These are phyloP conservation scores for Neurospora sp. DNA, from an alignment of 495 filamentous ascomycete genomes.

Conservation along the genomic window DNA sequence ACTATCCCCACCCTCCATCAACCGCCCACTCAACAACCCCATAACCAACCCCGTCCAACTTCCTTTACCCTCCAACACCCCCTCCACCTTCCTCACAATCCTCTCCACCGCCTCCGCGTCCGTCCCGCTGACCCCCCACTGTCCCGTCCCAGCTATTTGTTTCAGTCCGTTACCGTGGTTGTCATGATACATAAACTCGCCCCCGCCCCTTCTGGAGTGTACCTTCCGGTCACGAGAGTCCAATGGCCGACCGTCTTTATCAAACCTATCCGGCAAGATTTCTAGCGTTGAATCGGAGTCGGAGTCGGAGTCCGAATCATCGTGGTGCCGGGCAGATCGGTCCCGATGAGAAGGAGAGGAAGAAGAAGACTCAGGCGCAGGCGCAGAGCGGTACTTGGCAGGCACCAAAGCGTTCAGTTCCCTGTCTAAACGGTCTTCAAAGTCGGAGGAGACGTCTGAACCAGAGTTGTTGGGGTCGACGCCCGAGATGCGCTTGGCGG, in stretches of 20 bases:
- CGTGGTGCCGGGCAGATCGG: slow-evolving; percentile 12
- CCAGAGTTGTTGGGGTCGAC: background rate
- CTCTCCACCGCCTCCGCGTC: slow-evolving; percentile 22
- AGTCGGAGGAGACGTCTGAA: background rate
- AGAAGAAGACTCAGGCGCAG: slow-evolving; percentile 10
- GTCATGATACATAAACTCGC: slow-evolving; percentile 22
- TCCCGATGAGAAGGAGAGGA: slow-evolving; percentile 7
- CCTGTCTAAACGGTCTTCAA: background rate
- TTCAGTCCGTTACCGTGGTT: slow-evolving; percentile 1
- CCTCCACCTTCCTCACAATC: slow-evolving; percentile 23
- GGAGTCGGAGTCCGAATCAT: slow-evolving; percentile 22
- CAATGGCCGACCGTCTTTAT: slow-evolving; percentile 45
- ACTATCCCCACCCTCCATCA: slow-evolving; percentile 11
- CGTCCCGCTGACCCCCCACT: slow-evolving; percentile 22
- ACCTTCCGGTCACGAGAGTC: slow-evolving; percentile 2
- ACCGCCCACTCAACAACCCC: slow-evolving; percentile 15
- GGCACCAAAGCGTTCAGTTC: slow-evolving; percentile 8
- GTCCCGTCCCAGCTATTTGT: slow-evolving; percentile 6
- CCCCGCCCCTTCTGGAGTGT: slow-evolving; percentile 14
- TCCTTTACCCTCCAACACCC: slow-evolving; percentile 20
- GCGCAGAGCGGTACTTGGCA: slow-evolving; percentile 28
- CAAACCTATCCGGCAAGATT: slow-evolving; percentile 55
- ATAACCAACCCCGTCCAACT: slow-evolving; percentile 21
- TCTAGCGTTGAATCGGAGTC: slow-evolving; percentile 29
- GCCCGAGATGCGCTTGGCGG: slow-evolving; percentile 8